Evolutionary conservation across 2,329 filamentous ascomycete species (phyloP), one percentile per base, ranked within the genome.

Genomic region (Neocucurbitaria cava): DNA sequence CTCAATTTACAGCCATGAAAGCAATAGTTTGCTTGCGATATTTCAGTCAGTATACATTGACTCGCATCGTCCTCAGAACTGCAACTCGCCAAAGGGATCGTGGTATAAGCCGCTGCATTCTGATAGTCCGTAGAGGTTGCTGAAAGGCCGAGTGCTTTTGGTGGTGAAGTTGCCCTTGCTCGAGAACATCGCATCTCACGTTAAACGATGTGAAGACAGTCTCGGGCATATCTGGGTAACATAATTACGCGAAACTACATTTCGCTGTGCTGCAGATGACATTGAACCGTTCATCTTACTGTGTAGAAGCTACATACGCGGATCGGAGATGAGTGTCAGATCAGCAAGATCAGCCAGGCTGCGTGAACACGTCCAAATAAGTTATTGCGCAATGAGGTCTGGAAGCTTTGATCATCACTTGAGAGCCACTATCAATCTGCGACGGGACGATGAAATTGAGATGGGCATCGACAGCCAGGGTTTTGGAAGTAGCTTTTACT

Each of bases 371-470:
- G 6, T n/a, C 5, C 31, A 35, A 24, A 11, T n/a, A n/a, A n/a
- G n/a, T n/a, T n/a, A 15, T 15, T 24, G 11, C 38, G 15, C 38
- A 40, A 36, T 10, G 15, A 10, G 28, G 41, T 44, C 52, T 41
- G 49, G 46, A 49, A 42, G 46, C 41, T 38, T 24, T 42, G 52
- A 54, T 49, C 49, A 36, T 43, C 28, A 11, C 23, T 31, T 17
- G 23, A 51, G 28, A 23, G 10, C 20, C 20, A 7, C 3, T 24
- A 11, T 39, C 35, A 23, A 24, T 18, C 15, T 21, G 21, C 20
- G n/a, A 20, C 36, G 46, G 13, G 26, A 40, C n/a, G 10, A 31
- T 36, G 40, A 46, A 49, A 56, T 56, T 56, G 48, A 30, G 53
- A 56, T 56, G 45, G 15, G 48, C 53, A 45, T 9, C 35, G 44